A percentile compares a stretch with the other conserved stretches of the same genome.
Conservation (phyloP, 345 rosid species). For the Linum tenue region DNA sequence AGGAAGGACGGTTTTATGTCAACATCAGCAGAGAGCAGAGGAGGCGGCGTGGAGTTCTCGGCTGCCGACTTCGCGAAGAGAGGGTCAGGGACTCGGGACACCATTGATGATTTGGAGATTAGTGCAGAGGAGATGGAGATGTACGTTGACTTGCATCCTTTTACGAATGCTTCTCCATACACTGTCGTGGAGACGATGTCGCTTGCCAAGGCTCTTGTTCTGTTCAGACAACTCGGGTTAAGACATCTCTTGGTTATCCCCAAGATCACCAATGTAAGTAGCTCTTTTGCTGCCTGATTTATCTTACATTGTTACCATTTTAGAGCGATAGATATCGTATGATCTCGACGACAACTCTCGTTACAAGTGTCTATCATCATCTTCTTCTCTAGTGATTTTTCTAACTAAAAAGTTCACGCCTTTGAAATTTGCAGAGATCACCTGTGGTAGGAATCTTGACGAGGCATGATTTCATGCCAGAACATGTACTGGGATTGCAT, state of each 20-base stretch:
- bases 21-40: constrained; percentile 29
- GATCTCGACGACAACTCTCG: too few relatives aligned
- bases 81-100: constrained; percentile 52
- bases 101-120: constrained; percentile 57
- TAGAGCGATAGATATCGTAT: too few relatives aligned
- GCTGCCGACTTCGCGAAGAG: constrained; percentile 69
- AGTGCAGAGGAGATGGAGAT: constrained; percentile 77
- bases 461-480: constrained; percentile 92
- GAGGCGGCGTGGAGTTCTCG: constrained; percentile 33
- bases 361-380: not conserved
- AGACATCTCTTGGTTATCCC: constrained; percentile 85
- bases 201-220: constrained; percentile 70
- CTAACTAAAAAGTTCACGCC: not conserved
- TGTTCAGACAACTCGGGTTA: constrained; percentile 79
- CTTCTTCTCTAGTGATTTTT: not conserved
- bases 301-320: too few relatives aligned
- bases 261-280: constrained; percentile 53
- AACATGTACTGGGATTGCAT: constrained; percentile 63
- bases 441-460: constrained; percentile 82
- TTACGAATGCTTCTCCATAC: constrained; percentile 82
- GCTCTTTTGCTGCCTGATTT: not conserved
- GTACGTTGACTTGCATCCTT: constrained; percentile 80
- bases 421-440: constrained; percentile 42
- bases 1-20: constrained; percentile 45
- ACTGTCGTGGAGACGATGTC: constrained; percentile 96